Percentiles rank a stretch among this genome's conserved stretches.
Conservation (phyloP, 1,284 basidiomycete genomes). For the Ceratobasidium sp. region DNA sequence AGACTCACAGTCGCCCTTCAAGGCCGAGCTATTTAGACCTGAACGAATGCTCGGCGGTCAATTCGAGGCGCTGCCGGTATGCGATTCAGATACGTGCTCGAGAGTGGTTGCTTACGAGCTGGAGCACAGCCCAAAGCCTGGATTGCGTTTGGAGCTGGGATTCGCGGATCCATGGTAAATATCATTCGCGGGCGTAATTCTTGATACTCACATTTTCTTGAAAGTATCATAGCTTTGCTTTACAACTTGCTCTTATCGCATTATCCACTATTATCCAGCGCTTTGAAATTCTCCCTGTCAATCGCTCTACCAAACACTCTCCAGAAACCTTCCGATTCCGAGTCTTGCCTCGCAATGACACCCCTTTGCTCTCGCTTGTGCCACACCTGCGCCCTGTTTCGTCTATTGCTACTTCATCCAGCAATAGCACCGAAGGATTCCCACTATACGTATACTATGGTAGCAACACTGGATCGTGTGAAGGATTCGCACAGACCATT, state of each 20-base stretch:
- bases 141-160: conserved; percentile 45
- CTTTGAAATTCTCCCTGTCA: conserved; percentile 47
- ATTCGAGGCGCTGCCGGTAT: conserved; percentile 45
- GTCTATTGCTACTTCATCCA: conserved; percentile 26
- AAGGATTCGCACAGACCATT: conserved; percentile 40
- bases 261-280: conserved; percentile 46
- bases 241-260: conserved; percentile 47
- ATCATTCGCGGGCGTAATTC: conserved; percentile 45
- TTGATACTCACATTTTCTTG: background rate
- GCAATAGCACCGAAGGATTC: background rate
- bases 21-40: conserved; percentile 47
- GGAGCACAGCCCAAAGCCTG: conserved; percentile 19
- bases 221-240: conserved; percentile 46
- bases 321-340: conserved; percentile 47
- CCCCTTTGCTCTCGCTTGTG: background rate
- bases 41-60: conserved; percentile 58
- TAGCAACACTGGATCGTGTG: conserved; percentile 41
- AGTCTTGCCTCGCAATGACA: conserved; percentile 44
- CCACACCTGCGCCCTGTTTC: background rate
- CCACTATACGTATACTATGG: conserved; percentile 34
- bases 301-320: conserved; percentile 45
- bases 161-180: conserved; percentile 23
- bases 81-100: background rate
- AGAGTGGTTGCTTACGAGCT: background rate
- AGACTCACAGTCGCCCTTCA: background rate